A percentile compares a stretch with the other conserved stretches of the same genome.
phyloP scores from a whole-genome alignment of 192 early-diverging fungal genomes.

The Mortierella antarctica region DNA sequence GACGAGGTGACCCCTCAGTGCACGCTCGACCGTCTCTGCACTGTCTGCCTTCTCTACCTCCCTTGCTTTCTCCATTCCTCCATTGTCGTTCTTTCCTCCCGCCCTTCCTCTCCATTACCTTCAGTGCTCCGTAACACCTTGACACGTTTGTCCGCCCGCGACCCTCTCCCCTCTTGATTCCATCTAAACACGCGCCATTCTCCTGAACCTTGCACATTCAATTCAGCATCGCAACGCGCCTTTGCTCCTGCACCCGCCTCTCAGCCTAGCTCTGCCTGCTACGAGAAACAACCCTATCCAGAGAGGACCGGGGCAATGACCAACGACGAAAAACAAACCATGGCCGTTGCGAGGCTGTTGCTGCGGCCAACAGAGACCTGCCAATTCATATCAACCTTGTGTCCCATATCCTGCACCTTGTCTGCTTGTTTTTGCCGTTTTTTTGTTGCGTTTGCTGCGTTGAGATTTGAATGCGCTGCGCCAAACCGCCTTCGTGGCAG shows the following conservation, averaged over 20 bases:
- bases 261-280: background rate
- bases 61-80: background rate
- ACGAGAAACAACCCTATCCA: background rate
- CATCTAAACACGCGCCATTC: no score
- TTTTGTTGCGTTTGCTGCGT: background rate
- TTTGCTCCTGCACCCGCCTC: background rate
- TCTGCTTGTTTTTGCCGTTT: background rate
- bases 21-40: background rate
- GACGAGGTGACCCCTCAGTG: background rate
- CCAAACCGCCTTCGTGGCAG: background rate
- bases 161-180: no score
- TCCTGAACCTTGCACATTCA: no score
- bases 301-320: constrained; percentile 5
- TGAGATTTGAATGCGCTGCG: background rate
- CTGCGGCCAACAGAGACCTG: constrained; percentile 39
- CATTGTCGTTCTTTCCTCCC: background rate
- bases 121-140: background rate
- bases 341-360: constrained; percentile 10
- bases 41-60: background rate
- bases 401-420: constrained; percentile 6
- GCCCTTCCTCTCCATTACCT: background rate
- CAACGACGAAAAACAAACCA: constrained; percentile 23
- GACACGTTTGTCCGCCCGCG: no score
- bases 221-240: no score
- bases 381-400: constrained; percentile 50